These are phyloP conservation scores for Calonectria leucothoes DNA, from an alignment of 2,329 filamentous ascomycete genomes.

Conservation along the genomic window DNA sequence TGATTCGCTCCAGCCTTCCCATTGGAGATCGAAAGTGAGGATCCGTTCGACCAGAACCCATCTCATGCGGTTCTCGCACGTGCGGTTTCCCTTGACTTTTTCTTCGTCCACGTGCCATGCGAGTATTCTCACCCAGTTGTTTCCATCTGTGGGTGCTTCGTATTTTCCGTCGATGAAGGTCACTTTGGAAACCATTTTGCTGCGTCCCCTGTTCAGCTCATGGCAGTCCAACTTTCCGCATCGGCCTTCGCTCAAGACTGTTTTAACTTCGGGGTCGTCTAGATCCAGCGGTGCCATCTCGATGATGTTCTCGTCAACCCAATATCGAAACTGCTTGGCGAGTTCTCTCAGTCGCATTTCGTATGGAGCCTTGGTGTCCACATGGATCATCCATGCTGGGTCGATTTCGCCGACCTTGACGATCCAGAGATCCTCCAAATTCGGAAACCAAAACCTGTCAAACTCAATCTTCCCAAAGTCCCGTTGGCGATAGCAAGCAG, in stretches of 20 bases:
- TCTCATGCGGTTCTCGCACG: slow-evolving; percentile 48
- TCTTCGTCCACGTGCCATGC: slow-evolving; percentile 47
- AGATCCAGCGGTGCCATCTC: slow-evolving; percentile 51
- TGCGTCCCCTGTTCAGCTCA: slow-evolving; percentile 48
- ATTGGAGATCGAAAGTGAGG: slow-evolving; percentile 50
- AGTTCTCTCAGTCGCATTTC: slow-evolving; percentile 45
- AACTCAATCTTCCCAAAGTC: slow-evolving; percentile 49
- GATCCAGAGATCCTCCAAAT: slow-evolving; percentile 52
- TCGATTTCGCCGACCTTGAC: slow-evolving; percentile 54
- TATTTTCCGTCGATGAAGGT: slow-evolving; percentile 51
- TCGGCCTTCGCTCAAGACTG: slow-evolving; percentile 49
- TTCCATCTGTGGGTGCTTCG: slow-evolving; percentile 34
- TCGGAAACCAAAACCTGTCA: slow-evolving; percentile 53
- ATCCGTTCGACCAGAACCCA: slow-evolving; percentile 53
- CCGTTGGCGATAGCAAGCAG: slow-evolving; percentile 45
- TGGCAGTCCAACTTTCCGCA: slow-evolving; percentile 50
- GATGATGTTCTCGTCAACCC: slow-evolving; percentile 51
- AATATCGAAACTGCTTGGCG: slow-evolving; percentile 53
- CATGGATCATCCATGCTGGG: slow-evolving; percentile 48
- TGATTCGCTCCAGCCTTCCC: slow-evolving; percentile 47
- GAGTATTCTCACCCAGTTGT: slow-evolving; percentile 47
- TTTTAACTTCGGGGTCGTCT: slow-evolving; percentile 47
- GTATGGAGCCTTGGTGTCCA: slow-evolving; percentile 45
- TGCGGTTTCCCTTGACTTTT: slow-evolving; percentile 39
- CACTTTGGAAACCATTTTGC: slow-evolving; percentile 53